phyloP scores from a whole-genome alignment of 805 yeast species.

The Cyberlindnera xylosilytica region DNA sequence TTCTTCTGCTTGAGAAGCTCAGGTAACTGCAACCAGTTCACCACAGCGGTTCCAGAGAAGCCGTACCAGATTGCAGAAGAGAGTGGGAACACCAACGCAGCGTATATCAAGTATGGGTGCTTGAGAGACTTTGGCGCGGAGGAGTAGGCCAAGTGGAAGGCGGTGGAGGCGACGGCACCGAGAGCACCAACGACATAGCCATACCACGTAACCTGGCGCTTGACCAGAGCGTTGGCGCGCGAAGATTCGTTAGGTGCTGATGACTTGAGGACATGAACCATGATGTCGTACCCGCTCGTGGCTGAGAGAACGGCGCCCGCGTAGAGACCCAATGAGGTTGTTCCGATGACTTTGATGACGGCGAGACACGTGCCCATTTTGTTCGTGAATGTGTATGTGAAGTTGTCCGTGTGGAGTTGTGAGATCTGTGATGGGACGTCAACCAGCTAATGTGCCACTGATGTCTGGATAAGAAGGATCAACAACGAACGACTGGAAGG shows the following conservation, averaged over 20 bases:
- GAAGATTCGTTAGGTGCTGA: conserved; percentile 30
- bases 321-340: conserved; percentile 64
- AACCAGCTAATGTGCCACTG: no score
- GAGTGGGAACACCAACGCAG: conserved; percentile 27
- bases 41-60: conserved; percentile 6
- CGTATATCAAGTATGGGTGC: conserved; percentile 72
- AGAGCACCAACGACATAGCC: conserved; percentile 31
- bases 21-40: conserved; percentile 7
- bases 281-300: conserved; percentile 20
- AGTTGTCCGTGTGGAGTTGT: no score
- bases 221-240: conserved; percentile 21
- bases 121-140: conserved; percentile 52
- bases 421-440: no score
- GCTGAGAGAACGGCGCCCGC: conserved; percentile 45
- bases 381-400: neutral
- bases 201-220: conserved; percentile 22
- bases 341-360: conserved; percentile 60
- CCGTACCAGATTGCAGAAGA: conserved; percentile 15
- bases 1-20: conserved; percentile 17
- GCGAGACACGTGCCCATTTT: conserved; percentile 53
- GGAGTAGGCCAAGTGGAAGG: conserved; percentile 54
- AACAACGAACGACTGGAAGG: no score
- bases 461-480: no score
- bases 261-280: conserved; percentile 31
- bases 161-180: conserved; percentile 46